These are phyloP conservation scores for Tillandsia fasciculata DNA, from an alignment of 176 grass and related monocot genomes.

Conservation along the genomic window DNA sequence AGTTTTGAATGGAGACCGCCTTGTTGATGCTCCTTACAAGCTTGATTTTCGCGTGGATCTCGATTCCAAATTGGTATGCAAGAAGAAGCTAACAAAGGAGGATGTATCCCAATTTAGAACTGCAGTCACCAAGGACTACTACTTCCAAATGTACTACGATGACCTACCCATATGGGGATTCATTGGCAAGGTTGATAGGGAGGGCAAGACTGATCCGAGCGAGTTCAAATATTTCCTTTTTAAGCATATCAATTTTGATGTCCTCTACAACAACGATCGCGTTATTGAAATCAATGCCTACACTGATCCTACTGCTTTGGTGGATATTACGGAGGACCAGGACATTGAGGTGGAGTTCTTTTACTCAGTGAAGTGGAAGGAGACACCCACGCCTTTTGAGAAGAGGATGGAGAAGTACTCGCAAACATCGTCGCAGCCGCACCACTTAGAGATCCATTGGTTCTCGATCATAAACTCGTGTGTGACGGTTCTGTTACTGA, in stretches of 20 bases:
- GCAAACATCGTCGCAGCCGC: slow-evolving; percentile 3
- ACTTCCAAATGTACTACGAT: slow-evolving; percentile 18
- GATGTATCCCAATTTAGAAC: slow-evolving; percentile 3
- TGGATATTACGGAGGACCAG: not conserved
- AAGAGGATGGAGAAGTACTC: slow-evolving; percentile 20
- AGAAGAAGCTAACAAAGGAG: slow-evolving; percentile 9
- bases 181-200: slow-evolving; percentile 12
- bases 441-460: slow-evolving; percentile 18
- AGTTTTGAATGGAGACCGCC: slow-evolving; percentile 11
- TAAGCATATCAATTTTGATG: slow-evolving; percentile 9
- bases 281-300: slow-evolving; percentile 11
- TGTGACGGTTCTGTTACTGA: slow-evolving; percentile 11
- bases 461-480: slow-evolving; percentile 16
- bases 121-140: slow-evolving; percentile 13
- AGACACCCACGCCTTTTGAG: slow-evolving; percentile 13
- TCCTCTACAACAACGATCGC: slow-evolving; percentile 3
- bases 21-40: slow-evolving; percentile 18
- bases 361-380: slow-evolving; percentile 15
- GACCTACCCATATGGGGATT: slow-evolving; percentile 16
- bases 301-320: slow-evolving; percentile 3
- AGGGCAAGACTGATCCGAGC: not conserved
- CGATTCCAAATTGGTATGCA: slow-evolving; percentile 6
- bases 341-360: slow-evolving; percentile 10
- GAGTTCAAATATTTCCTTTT: slow-evolving; percentile 9
- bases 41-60: not conserved